Evolutionary conservation across 2,329 filamentous ascomycete genomes (phyloP).

Genomic region (Trichoderma sp.): DNA sequence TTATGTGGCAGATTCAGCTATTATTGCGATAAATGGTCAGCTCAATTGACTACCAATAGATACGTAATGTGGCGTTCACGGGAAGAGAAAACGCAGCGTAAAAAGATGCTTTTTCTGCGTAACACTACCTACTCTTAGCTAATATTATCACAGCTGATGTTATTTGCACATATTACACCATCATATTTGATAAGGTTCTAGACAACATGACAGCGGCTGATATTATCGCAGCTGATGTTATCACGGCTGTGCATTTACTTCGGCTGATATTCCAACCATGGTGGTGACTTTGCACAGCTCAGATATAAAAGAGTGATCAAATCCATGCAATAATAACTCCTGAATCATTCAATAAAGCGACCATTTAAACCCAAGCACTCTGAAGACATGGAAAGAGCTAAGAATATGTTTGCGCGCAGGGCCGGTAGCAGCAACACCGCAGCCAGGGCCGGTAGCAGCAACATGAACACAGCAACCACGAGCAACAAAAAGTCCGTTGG

Average conservation of each 20-base stretch:
- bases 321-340: background rate
- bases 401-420: background rate
- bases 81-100: background rate
- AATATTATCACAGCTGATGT: background rate
- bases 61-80: background rate
- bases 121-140: background rate
- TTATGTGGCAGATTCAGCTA: background rate
- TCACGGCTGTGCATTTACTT: background rate
- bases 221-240: background rate
- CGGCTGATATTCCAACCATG: background rate
- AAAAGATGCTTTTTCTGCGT: background rate
- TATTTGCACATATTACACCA: background rate
- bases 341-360: background rate
- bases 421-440: too few species aligned
- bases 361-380: background rate
- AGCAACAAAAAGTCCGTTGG: background rate
- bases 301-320: background rate
- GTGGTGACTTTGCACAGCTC: background rate
- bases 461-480: background rate
- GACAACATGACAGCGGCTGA: background rate
- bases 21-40: background rate
- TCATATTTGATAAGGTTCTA: background rate
- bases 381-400: background rate
- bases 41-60: background rate
- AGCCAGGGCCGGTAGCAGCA: background rate